Evolutionary conservation across 306 rosid genomes (phyloP).

Genomic region (Arachis stenosperma): DNA sequence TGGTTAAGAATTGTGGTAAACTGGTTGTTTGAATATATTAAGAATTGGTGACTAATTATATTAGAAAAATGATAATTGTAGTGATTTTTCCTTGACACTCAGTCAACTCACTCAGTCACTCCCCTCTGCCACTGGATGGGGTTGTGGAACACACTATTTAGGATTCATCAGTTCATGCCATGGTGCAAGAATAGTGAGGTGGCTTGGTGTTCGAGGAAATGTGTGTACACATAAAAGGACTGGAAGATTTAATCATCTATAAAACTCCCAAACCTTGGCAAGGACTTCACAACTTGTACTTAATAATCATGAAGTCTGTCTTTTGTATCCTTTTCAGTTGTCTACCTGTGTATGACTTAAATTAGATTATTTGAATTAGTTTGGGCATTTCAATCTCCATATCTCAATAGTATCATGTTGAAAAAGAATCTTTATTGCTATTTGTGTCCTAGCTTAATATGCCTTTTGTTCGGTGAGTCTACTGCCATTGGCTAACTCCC

Average conservation of each 20-base stretch:
- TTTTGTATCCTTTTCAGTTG: background rate
- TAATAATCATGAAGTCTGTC: background rate
- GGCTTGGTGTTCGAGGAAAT: too few species aligned
- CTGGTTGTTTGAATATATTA: background rate
- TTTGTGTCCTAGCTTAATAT: conserved; percentile 27
- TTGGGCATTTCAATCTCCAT: background rate
- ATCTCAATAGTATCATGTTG: background rate
- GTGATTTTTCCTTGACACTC: too few species aligned
- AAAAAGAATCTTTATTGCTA: conserved; percentile 20
- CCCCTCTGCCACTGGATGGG: too few species aligned
- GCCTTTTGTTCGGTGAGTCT: conserved; percentile 10
- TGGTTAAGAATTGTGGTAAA: background rate
- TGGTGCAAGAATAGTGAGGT: too few species aligned
- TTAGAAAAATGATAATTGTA: too few species aligned
- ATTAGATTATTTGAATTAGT: background rate
- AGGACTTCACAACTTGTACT: background rate
- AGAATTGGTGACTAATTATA: background rate
- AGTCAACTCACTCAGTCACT: too few species aligned
- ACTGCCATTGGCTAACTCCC: conserved; percentile 9
- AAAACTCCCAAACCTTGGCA: too few species aligned
- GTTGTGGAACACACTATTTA: too few species aligned
- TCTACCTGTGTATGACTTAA: background rate
- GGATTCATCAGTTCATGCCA: too few species aligned
- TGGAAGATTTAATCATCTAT: too few species aligned
- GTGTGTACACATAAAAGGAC: too few species aligned